Evolutionary conservation across 495 filamentous ascomycete species (phyloP).

Genomic region (Tuber melanosporum): DNA sequence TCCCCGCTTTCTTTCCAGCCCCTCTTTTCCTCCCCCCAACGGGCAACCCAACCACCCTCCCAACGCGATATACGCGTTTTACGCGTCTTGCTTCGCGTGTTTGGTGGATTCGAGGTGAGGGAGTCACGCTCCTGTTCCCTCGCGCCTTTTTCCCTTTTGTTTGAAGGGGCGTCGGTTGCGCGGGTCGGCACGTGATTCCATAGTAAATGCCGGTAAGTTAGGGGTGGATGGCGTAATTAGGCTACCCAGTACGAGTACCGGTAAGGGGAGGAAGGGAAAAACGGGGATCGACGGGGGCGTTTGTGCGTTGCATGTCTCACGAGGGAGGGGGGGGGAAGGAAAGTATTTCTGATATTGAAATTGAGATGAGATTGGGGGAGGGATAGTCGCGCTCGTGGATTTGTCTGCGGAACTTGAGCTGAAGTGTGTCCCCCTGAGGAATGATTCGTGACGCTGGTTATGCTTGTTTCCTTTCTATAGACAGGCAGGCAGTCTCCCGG

Average conservation of each 20-base stretch:
- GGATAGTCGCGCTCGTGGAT: background rate
- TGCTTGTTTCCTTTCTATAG: background rate
- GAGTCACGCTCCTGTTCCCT: background rate
- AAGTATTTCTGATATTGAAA: background rate
- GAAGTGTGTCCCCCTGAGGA: background rate
- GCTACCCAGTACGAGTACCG: background rate
- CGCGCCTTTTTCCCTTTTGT: background rate
- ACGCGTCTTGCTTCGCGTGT: slow-evolving; percentile 2
- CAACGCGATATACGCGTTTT: background rate
- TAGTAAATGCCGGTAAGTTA: background rate
- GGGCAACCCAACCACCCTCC: background rate
- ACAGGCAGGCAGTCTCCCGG: background rate
- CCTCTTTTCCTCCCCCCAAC: background rate
- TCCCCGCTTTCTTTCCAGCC: slow-evolving; percentile 5
- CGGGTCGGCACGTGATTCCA: background rate
- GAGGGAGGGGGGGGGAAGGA: background rate
- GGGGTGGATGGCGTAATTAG: background rate
- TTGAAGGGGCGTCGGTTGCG: background rate
- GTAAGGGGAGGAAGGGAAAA: background rate
- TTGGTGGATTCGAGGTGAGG: background rate
- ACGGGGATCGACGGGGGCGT: background rate
- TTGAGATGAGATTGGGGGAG: background rate
- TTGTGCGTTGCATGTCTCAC: background rate
- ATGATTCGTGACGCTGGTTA: background rate
- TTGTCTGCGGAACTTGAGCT: background rate